A percentile compares a stretch with the other conserved stretches of the same genome.
Conservation (phyloP, 805 yeast species). For the Hanseniaspora taiwanica region DNA sequence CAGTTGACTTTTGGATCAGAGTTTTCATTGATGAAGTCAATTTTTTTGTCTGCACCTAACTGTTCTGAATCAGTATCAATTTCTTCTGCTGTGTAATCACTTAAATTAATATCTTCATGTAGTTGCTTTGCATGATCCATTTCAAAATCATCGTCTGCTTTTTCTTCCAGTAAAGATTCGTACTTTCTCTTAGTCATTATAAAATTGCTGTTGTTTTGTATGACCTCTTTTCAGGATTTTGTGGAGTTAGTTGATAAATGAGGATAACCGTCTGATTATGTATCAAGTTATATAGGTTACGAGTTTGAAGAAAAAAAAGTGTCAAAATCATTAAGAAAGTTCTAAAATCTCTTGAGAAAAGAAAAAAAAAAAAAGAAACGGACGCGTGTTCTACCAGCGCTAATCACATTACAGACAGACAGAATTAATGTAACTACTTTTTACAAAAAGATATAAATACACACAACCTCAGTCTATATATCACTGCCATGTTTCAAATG, state of each 20-base stretch:
- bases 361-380: no score
- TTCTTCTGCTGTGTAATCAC: not conserved
- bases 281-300: no score
- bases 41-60: not conserved
- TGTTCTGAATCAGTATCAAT: not conserved
- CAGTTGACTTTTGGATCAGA: slow-evolving; percentile 34
- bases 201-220: not conserved
- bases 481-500: slow-evolving; percentile 11
- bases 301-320: no score
- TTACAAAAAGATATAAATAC: no score
- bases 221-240: not conserved
- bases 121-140: not conserved
- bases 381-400: no score
- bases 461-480: no score
- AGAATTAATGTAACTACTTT: no score
- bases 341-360: no score
- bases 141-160: no score
- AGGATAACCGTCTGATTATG: no score
- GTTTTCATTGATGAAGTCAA: slow-evolving; percentile 2
- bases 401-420: no score
- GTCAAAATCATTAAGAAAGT: no score
- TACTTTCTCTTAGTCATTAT: not conserved
- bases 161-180: not conserved
- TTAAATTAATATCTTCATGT: not conserved
- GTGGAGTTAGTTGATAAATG: not conserved